Evolutionary conservation across 208 protist genomes (phyloP), one percentile per base, ranked within the genome.

Genomic region (Jaenimonas drosophilae): DNA sequence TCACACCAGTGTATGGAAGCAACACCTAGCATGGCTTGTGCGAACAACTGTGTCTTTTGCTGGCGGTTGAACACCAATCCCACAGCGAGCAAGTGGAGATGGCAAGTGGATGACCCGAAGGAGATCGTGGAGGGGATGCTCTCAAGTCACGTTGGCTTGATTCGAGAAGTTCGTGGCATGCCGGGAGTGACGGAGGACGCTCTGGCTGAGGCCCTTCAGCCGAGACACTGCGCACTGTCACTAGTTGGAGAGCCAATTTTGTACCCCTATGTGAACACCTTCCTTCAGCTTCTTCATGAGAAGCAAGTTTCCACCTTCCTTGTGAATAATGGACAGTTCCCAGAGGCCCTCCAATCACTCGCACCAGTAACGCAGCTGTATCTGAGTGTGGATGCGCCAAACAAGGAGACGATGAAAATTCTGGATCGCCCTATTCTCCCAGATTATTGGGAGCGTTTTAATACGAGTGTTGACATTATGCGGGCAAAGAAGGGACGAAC

Each of bases 41-140:
- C 91, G 25, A 97, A 97, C 68, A 97, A 97, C 60, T 98, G 93
- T 60, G 88, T 97, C 19, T 97, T 97, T 65, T 98, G 93, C 56
- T 96, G 82, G 78, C 64, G 93, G 20, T 75, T 92, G 30, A 96
- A 98, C 68, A 94, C 85, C 2, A 98, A 98, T 43, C 93, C 94
- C 1, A 91, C 90, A 6, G 76, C 78, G 21, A 86, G 54, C 11
- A 66, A 86, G 49, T 98, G 93, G 93, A 68, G 67, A 30, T 98
- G 93, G 92, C 44, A 92, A 60, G 62, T 89, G n/a, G 95, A 98
- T 60, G 75, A 84, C 16, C 90, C 93, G 2, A 51, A 77, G 41
- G 49, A 61, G 5, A 70, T 98, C 24, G 72, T 97, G 6, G 72
- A 95, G 24, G 74, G 66, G 12, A 90, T 90, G 72, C 54, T 97